Percentiles rank a stretch among this genome's conserved stretches.
phyloP scores from a whole-genome alignment of 805 yeast species.

The Millerozyma acaciae region DNA sequence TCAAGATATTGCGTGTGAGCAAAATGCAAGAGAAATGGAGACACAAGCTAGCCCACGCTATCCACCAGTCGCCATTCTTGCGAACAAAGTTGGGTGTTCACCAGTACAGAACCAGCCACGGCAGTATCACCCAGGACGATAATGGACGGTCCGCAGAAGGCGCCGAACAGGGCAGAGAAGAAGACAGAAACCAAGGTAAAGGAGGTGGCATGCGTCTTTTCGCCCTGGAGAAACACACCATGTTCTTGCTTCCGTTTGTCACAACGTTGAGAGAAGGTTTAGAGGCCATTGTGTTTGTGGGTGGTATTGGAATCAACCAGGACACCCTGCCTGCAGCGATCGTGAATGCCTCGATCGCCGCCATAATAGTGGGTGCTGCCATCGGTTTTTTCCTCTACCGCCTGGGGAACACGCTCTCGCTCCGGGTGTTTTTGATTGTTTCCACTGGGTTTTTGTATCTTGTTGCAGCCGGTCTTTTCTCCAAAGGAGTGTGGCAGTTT shows the following conservation, averaged over 20 bases:
- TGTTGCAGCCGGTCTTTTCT: conserved; percentile 43
- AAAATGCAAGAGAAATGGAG: conserved; percentile 46
- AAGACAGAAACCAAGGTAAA: neutral
- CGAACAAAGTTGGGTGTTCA: too few species aligned
- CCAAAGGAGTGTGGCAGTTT: conserved; percentile 43
- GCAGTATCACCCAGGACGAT: neutral
- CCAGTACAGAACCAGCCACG: conserved; percentile 7
- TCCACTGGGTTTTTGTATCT: conserved; percentile 40
- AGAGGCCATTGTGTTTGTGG: conserved; percentile 42
- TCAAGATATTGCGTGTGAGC: conserved; percentile 40
- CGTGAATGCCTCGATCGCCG: conserved; percentile 25
- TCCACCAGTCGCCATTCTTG: conserved; percentile 21
- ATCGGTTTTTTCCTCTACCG: conserved; percentile 35
- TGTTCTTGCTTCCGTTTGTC: conserved; percentile 38
- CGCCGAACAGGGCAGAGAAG: neutral
- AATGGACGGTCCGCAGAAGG: neutral
- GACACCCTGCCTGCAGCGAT: conserved; percentile 29
- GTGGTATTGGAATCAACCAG: conserved; percentile 39
- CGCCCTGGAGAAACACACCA: conserved; percentile 28
- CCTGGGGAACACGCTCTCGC: conserved; percentile 39
- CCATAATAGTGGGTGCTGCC: conserved; percentile 26
- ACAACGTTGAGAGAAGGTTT: conserved; percentile 40
- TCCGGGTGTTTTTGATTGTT: conserved; percentile 37
- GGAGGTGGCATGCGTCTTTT: conserved; percentile 12
- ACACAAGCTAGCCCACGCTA: conserved; percentile 28